These are phyloP conservation scores for Graphilbum fragrans DNA, from an alignment of 2,329 filamentous ascomycete genomes.

Conservation along the genomic window DNA sequence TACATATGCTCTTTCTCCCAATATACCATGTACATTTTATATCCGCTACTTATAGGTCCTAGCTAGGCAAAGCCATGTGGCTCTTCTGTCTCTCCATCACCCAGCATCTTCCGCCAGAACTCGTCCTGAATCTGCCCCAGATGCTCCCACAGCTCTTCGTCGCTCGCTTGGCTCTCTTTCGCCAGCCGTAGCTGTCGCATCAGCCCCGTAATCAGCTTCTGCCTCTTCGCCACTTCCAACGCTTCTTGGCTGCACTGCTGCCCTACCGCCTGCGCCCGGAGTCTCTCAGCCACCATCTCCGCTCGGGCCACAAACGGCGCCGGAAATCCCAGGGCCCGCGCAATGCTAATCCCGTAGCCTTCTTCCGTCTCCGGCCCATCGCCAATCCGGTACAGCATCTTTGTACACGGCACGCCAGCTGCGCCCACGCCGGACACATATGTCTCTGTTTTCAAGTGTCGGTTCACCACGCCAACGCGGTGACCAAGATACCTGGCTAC, in stretches of 20 bases:
- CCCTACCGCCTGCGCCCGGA: conserved; percentile 48
- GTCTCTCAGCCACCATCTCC: conserved; percentile 47
- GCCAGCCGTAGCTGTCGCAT: conserved; percentile 38
- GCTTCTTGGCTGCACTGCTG: conserved; percentile 16
- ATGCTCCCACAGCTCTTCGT: conserved; percentile 50
- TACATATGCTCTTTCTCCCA: too few relatives aligned
- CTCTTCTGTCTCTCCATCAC: conserved; percentile 38
- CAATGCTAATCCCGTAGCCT: conserved; percentile 77
- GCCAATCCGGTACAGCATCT: conserved; percentile 77
- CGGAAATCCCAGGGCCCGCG: conserved; percentile 63
- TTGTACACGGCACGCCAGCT: conserved; percentile 48
- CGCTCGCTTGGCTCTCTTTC: conserved; percentile 50
- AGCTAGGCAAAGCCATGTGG: too few relatives aligned
- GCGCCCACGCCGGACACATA: conserved; percentile 14
- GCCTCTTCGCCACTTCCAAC: conserved; percentile 31
- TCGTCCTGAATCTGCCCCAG: conserved; percentile 58
- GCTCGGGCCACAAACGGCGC: conserved; percentile 54
- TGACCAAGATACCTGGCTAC: conserved; percentile 59
- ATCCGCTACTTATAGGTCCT: too few relatives aligned
- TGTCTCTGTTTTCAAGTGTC: conserved; percentile 67
- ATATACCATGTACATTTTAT: too few relatives aligned
- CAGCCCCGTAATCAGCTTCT: conserved; percentile 66
- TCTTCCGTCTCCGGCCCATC: conserved; percentile 58
- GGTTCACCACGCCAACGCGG: conserved; percentile 65
- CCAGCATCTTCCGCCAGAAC: conserved; percentile 60